Percentiles rank a stretch among this genome's conserved stretches.
Conservation (phyloP, 768 basidiomycete species). For the Lactarius sanguifluus region DNA sequence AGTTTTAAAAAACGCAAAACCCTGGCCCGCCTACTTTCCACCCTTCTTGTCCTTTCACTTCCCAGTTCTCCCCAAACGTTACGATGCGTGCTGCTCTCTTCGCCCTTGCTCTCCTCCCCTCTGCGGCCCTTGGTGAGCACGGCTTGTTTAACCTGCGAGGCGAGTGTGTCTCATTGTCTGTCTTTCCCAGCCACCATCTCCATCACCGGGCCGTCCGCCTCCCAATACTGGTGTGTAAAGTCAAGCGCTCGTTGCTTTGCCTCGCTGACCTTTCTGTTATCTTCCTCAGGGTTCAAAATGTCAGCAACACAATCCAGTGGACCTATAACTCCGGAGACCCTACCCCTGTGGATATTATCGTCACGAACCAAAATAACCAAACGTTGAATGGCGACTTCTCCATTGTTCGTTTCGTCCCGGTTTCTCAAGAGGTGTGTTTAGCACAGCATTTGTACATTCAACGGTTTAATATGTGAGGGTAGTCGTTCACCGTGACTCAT, state of each 20-base stretch:
- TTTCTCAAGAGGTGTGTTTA: conserved; percentile 33
- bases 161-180: neutral
- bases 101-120: conserved; percentile 34
- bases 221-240: conserved; percentile 36
- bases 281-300: conserved; percentile 38
- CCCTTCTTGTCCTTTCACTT: conserved; percentile 6
- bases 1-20: conserved; percentile 20
- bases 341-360: conserved; percentile 36
- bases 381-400: conserved; percentile 41
- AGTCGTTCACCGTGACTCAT: conserved; percentile 35
- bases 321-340: conserved; percentile 37
- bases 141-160: neutral
- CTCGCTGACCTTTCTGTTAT: neutral
- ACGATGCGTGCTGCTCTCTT: conserved; percentile 35
- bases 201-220: conserved; percentile 36
- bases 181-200: conserved; percentile 33
- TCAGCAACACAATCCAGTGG: conserved; percentile 41
- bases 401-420: conserved; percentile 37
- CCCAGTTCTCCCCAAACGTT: conserved; percentile 14
- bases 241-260: neutral
- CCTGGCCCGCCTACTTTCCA: neutral
- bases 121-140: conserved; percentile 31
- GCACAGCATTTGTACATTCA: neutral
- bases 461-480: conserved; percentile 30
- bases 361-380: conserved; percentile 36